Evolutionary conservation across 108 stramenopile genomes (phyloP).

Genomic region (Cyclotella choctawhatcheeana): DNA sequence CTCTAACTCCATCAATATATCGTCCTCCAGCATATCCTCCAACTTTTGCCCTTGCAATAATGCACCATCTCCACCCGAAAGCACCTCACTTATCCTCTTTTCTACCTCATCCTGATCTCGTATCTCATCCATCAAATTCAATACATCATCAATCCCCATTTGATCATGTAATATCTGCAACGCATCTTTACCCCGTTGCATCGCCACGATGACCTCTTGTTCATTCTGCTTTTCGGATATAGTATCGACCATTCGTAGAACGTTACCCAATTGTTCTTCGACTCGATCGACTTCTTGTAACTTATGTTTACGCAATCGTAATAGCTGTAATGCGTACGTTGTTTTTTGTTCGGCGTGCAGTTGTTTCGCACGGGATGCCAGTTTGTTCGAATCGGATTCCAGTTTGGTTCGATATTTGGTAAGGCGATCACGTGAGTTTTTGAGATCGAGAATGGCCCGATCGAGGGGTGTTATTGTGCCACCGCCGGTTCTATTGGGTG

Average conservation of each 20-base stretch:
- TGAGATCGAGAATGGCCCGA: conserved; percentile 89
- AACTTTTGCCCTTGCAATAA: conserved; percentile 27
- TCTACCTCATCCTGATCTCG: conserved; percentile 86
- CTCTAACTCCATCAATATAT: conserved; percentile 50
- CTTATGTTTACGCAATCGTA: conserved; percentile 81
- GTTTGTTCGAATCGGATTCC: conserved; percentile 61
- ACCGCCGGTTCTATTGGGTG: conserved; percentile 10
- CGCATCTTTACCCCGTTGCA: conserved; percentile 86
- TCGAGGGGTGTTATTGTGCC: conserved; percentile 72
- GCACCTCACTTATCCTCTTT: conserved; percentile 72
- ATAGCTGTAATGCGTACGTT: conserved; percentile 67
- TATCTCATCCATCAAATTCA: conserved; percentile 90
- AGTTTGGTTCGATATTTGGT: conserved; percentile 72
- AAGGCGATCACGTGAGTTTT: conserved; percentile 88
- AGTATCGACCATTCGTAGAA: conserved; percentile 88
- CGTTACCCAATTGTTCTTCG: conserved; percentile 76
- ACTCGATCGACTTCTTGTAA: conserved; percentile 71
- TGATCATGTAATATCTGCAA: conserved; percentile 86
- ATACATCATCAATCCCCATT: conserved; percentile 89
- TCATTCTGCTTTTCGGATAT: conserved; percentile 87
- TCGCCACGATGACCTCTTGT: conserved; percentile 68
- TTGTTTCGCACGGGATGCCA: conserved; percentile 72
- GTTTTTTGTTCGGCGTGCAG: conserved; percentile 68
- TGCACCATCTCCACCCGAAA: conserved; percentile 53
- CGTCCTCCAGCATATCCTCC: conserved; percentile 46